Conservation (phyloP, 495 filamentous ascomycete genomes). For the Elasticomyces elasticus region DNA sequence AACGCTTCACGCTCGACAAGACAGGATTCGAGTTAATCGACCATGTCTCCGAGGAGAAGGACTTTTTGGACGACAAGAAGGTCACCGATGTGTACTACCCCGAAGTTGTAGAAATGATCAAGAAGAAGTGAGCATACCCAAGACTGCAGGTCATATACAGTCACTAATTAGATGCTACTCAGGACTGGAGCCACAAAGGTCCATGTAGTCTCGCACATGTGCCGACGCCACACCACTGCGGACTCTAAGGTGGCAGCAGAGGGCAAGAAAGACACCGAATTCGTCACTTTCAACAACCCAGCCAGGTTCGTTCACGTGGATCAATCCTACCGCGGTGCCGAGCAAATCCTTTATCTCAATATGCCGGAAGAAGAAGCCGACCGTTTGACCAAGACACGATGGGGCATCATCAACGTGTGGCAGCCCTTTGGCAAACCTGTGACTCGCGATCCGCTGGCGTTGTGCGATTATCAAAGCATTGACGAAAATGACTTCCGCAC, state of each 20-base stretch:
- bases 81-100: background rate
- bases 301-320: conserved; percentile 7
- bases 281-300: background rate
- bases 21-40: conserved; percentile 1
- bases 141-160: too few species aligned
- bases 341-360: conserved; percentile 5
- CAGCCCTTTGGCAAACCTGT: background rate
- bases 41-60: background rate
- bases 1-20: background rate
- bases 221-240: background rate
- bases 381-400: conserved; percentile 1
- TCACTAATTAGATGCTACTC: too few species aligned
- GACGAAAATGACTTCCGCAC: conserved; percentile 2
- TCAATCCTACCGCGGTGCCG: conserved; percentile 2
- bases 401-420: conserved; percentile 12
- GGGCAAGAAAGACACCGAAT: background rate
- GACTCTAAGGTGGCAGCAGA: background rate
- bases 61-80: conserved; percentile 1
- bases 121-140: background rate
- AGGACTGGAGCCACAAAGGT: conserved; percentile 4
- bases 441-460: conserved; percentile 5
- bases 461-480: background rate
- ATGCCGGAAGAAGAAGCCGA: conserved; percentile 3
- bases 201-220: conserved; percentile 7
- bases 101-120: conserved; percentile 1